Conservation (phyloP, 495 filamentous ascomycete species). For the Amorphotheca resinae region DNA sequence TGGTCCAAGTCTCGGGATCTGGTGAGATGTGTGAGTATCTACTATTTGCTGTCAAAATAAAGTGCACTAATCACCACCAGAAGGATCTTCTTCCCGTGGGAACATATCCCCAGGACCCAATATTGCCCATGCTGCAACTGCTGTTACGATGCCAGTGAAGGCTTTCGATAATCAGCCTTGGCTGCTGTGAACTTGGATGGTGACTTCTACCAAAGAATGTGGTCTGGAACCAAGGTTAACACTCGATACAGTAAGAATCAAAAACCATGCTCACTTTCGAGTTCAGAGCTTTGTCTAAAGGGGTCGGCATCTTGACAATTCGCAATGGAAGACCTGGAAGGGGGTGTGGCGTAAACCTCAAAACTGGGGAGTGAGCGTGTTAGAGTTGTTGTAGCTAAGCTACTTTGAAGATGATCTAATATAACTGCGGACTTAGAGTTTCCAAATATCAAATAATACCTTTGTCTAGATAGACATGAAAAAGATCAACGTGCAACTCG, state of each 20-base stretch:
- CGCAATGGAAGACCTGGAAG: too few species aligned
- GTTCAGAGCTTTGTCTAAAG: conserved; percentile 63
- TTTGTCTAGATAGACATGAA: too few species aligned
- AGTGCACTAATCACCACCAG: conserved; percentile 39
- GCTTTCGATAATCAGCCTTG: conserved; percentile 26
- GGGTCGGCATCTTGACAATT: conserved; percentile 54
- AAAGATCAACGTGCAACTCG: too few species aligned
- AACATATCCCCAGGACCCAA: conserved; percentile 67
- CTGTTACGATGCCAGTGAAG: conserved; percentile 74
- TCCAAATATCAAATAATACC: too few species aligned
- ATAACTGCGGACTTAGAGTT: too few species aligned
- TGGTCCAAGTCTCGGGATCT: conserved; percentile 62
- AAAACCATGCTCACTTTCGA: conserved; percentile 47
- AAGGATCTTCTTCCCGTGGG: conserved; percentile 58
- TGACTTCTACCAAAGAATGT: conserved; percentile 39
- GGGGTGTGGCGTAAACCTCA: conserved; percentile 3
- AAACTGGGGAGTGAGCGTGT: too few species aligned
- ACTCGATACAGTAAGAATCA: neutral
- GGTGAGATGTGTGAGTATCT: neutral
- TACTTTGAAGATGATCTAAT: too few species aligned
- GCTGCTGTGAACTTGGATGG: too few species aligned
- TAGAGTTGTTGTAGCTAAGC: too few species aligned
- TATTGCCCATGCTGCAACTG: conserved; percentile 72
- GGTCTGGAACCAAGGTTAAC: conserved; percentile 25
- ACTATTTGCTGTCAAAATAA: neutral